phyloP scores from a whole-genome alignment of 1,284 basidiomycete species.

The Naganishia sp. region DNA sequence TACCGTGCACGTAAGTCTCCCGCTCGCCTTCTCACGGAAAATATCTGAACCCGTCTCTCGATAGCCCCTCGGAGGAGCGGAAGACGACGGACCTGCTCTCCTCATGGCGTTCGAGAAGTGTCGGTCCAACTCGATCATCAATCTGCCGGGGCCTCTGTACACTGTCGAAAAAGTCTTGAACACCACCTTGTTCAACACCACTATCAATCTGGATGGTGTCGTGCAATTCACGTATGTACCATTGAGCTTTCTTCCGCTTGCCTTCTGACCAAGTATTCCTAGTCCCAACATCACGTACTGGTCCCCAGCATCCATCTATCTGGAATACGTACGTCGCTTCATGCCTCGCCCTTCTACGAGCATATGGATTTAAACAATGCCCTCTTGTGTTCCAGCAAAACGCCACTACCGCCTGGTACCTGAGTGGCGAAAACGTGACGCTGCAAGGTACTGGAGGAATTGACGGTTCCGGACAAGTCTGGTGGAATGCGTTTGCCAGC shows the following conservation, averaged over 20 bases:
- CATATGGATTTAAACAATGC: background rate
- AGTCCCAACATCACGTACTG: conserved; percentile 58
- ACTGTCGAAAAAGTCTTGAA: conserved; percentile 56
- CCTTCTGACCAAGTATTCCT: conserved; percentile 42
- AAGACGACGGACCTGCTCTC: conserved; percentile 40
- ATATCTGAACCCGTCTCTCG: background rate
- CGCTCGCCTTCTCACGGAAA: background rate
- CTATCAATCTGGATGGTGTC: conserved; percentile 54
- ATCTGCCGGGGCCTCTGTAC: conserved; percentile 41
- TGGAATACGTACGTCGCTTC: conserved; percentile 58
- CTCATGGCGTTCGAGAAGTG: conserved; percentile 41
- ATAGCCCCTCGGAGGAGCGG: conserved; percentile 39
- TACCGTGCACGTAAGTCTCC: conserved; percentile 37
- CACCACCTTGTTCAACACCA: conserved; percentile 54
- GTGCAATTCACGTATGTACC: conserved; percentile 37
- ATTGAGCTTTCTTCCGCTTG: conserved; percentile 13
- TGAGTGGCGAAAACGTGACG: conserved; percentile 63
- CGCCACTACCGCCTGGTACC: conserved; percentile 63
- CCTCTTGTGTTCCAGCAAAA: conserved; percentile 34
- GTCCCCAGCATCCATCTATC: conserved; percentile 51
- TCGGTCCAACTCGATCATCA: conserved; percentile 37
- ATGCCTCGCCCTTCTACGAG: background rate
- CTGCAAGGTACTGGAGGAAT: conserved; percentile 54
- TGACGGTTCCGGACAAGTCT: conserved; percentile 53
- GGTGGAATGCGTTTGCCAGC: conserved; percentile 49